Base-by-base conservation (phyloP, 2,329 filamentous ascomycete genomes). In the Phialophora expanda region DNA sequence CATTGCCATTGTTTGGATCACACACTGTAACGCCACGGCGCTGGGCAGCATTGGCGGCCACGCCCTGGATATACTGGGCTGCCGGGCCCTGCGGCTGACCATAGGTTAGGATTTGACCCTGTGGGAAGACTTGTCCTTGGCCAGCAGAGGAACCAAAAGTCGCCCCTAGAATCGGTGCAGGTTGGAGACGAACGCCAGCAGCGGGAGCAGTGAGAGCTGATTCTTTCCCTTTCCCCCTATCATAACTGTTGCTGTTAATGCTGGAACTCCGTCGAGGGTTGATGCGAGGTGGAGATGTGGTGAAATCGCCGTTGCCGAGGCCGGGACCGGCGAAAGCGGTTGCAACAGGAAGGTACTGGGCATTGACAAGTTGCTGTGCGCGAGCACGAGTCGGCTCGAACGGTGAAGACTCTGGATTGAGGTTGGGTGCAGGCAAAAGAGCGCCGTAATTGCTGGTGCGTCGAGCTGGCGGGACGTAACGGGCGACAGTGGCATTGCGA, bases 281-380 rank as follows among this genome's bases (percentile, higher is more conserved):
- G 61, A 62, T 60, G 30, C 61, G 61, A 38, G 61, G 46, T 51
- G 64, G 57, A 50, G 64, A 51, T 53, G 53, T 66, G 24, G 28
- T 30, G 22, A 66, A 62, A 54, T 32, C 51, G 22, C 65, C 65
- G 24, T 67, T 67, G 11, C 65, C 65, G 14, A 67, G 46, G 7
- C 65, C 65, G 12, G 41, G 6, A 30, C 61, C 65, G 24, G 20
- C 22, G 34, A 63, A 67, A 34, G 51, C 28, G 2, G 58, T 30
- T 22, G 30, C 44, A 22, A 28, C 53, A 2, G 53, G 53, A 32
- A 20, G 12, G 28, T 24, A 17, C 12, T 14, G 26, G 14, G 24
- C n/a, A 9, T 30, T 30, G 28, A 5, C 53, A 17, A 28, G 53
- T 34, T 32, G 53, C 6, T 44, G 17, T 9, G 38, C 7, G 17